These are phyloP conservation scores for Nicotiana rustica DNA, from an alignment of 305 asterid species.

Conservation along the genomic window DNA sequence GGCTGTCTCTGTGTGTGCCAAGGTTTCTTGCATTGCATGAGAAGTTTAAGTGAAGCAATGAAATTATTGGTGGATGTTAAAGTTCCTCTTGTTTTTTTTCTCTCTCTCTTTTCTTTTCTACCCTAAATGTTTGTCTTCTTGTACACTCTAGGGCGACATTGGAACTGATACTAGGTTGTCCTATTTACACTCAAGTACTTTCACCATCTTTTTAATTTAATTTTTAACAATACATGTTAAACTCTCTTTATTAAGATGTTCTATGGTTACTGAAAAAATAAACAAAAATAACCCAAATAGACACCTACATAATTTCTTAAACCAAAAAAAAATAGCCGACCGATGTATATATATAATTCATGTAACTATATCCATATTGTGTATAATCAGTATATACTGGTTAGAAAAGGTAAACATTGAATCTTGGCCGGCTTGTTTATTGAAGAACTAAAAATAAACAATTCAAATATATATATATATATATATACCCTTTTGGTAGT, in stretches of 20 bases:
- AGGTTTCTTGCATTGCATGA: constrained; percentile 37
- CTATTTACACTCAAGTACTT: constrained; percentile 46
- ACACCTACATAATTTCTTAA: too few species aligned
- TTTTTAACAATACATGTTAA: background rate
- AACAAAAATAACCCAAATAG: too few species aligned
- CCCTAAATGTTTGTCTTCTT: constrained; percentile 33
- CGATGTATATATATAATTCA: too few species aligned
- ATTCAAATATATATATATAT: constrained; percentile 20
- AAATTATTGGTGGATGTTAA: constrained; percentile 33
- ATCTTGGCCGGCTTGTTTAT: too few species aligned
- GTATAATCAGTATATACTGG: too few species aligned
- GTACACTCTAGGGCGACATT: constrained; percentile 43
- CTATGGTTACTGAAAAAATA: background rate
- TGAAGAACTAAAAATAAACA: too few species aligned
- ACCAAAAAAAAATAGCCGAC: too few species aligned
- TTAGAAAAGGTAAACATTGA: too few species aligned
- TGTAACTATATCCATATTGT: too few species aligned
- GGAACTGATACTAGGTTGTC: constrained; percentile 42
- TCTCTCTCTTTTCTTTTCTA: background rate
- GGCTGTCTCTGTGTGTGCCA: background rate
- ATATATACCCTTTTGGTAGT: constrained; percentile 35
- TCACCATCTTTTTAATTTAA: background rate
- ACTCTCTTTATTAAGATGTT: constrained; percentile 12
- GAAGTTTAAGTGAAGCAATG: constrained; percentile 42
- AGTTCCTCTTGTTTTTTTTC: constrained; percentile 21